Evolutionary conservation across 345 rosid species (phyloP).

Genomic region (Crucihimalaya himalaica): DNA sequence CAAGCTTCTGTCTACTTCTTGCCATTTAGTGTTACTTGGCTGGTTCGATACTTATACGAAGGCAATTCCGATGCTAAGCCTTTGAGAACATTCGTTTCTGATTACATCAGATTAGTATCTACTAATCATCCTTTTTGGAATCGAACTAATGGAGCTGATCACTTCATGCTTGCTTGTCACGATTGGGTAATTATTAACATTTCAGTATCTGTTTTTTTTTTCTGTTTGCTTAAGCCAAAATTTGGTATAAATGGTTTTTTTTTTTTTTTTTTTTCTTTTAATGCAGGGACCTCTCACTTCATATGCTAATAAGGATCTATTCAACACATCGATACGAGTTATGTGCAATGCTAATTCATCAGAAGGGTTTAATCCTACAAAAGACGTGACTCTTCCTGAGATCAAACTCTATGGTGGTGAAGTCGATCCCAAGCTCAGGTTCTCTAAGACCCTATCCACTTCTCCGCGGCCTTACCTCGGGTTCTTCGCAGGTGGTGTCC

Average conservation of each 20-base stretch:
- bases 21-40: constrained; percentile 82
- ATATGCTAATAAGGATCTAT: constrained; percentile 47
- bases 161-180: constrained; percentile 90
- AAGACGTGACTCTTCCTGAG: constrained; percentile 82
- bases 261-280: not conserved
- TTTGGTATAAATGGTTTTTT: not conserved
- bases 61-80: constrained; percentile 45
- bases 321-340: constrained; percentile 71
- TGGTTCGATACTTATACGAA: constrained; percentile 67
- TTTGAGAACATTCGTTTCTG: constrained; percentile 59
- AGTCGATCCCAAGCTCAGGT: constrained; percentile 48
- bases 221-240: not conserved
- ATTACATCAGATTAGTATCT: constrained; percentile 65
- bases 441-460: constrained; percentile 40
- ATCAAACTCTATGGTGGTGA: constrained; percentile 60
- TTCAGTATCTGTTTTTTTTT: not conserved
- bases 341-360: constrained; percentile 93
- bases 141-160: constrained; percentile 73
- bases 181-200: constrained; percentile 62
- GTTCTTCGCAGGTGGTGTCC: constrained; percentile 89
- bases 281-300: constrained; percentile 81
- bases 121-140: constrained; percentile 78
- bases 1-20: constrained; percentile 76
- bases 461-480: constrained; percentile 55
- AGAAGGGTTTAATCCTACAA: constrained; percentile 79